phyloP scores from a whole-genome alignment of 2,329 filamentous ascomycete species.

The Aspergillus alliaceus region DNA sequence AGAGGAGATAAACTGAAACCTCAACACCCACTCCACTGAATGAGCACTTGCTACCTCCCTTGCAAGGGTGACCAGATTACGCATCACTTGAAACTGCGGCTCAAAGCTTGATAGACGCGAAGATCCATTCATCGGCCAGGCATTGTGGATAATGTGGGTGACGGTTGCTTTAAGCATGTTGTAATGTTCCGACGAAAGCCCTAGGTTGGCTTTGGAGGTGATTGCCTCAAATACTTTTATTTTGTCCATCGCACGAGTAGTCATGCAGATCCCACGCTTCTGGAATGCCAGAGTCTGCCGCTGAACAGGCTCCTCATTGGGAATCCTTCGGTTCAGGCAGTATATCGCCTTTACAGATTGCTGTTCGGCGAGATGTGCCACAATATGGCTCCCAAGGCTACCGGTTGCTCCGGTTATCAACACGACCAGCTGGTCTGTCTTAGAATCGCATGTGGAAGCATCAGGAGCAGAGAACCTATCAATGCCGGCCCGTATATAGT shows the following conservation, averaged over 20 bases:
- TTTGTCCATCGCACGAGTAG: slow-evolving; percentile 30
- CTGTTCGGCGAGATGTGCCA: slow-evolving; percentile 36
- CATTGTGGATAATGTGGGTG: slow-evolving; percentile 47
- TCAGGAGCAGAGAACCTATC: slow-evolving; percentile 18
- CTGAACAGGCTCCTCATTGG: slow-evolving; percentile 19
- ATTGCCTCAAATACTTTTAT: slow-evolving; percentile 52
- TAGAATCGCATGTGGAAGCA: background rate
- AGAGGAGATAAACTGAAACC: slow-evolving; percentile 45
- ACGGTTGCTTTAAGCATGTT: slow-evolving; percentile 35
- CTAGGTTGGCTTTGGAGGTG: slow-evolving; percentile 49
- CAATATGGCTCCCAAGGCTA: slow-evolving; percentile 41
- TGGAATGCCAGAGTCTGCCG: slow-evolving; percentile 39
- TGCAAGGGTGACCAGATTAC: slow-evolving; percentile 51
- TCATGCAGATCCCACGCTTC: slow-evolving; percentile 24
- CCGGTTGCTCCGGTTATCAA: slow-evolving; percentile 45
- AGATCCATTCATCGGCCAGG: background rate
- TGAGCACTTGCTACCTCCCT: slow-evolving; percentile 24
- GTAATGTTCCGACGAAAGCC: slow-evolving; percentile 45
- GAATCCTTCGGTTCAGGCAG: slow-evolving; percentile 49
- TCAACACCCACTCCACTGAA: slow-evolving; percentile 18
- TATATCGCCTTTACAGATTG: slow-evolving; percentile 34
- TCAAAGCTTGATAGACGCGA: slow-evolving; percentile 16
- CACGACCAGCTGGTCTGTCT: slow-evolving; percentile 25
- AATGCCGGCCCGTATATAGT: slow-evolving; percentile 24
- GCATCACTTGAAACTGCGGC: slow-evolving; percentile 44